Conservation (phyloP, 1,139 yeast species). For the Debaryomyces udenii region DNA sequence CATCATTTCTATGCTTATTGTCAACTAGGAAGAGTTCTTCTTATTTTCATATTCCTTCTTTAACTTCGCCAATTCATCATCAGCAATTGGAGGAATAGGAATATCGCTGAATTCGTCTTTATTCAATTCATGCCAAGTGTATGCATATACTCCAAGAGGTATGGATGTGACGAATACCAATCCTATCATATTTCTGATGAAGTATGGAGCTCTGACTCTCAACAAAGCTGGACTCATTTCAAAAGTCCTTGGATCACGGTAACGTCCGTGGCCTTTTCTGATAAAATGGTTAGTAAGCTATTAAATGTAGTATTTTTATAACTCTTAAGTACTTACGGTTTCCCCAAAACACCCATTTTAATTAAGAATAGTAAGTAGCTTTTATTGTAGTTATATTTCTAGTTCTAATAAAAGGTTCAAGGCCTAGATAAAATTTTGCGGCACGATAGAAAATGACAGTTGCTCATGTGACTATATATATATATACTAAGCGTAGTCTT, state of each 20-base stretch:
- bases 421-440: not conserved
- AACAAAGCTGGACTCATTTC: slow-evolving; percentile 94
- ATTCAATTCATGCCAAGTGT: slow-evolving; percentile 72
- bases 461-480: not conserved
- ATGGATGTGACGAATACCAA: slow-evolving; percentile 61
- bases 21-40: slow-evolving; percentile 23
- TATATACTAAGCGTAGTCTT: too few species aligned
- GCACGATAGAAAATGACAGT: not conserved
- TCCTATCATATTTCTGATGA: slow-evolving; percentile 71
- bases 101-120: slow-evolving; percentile 87
- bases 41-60: slow-evolving; percentile 65
- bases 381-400: not conserved
- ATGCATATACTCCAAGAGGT: slow-evolving; percentile 69
- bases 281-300: slow-evolving; percentile 17
- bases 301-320: too few species aligned
- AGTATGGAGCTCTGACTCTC: slow-evolving; percentile 85
- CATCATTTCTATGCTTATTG: not conserved
- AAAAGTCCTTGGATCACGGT: slow-evolving; percentile 76
- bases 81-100: slow-evolving; percentile 90
- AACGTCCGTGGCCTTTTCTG: slow-evolving; percentile 41
- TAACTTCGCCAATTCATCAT: slow-evolving; percentile 71
- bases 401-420: not conserved
- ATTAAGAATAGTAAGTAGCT: slow-evolving; percentile 12
- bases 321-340: slow-evolving; percentile 35
- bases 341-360: slow-evolving; percentile 38